Evolutionary conservation across 345 rosid genomes (phyloP).

Genomic region (Abelmoschus esculentus): DNA sequence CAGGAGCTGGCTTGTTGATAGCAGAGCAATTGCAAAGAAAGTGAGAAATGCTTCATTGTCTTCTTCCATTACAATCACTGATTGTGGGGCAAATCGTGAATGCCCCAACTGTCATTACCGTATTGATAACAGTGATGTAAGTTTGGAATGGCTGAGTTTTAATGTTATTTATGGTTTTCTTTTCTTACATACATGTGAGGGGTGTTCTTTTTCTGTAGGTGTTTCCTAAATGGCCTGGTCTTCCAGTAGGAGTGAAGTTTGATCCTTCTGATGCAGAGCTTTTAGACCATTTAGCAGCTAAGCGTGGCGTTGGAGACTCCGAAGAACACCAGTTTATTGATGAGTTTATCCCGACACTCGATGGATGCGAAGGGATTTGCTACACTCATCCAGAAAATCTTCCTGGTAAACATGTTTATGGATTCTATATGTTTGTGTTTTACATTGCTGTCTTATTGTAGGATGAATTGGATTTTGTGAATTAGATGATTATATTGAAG

Average conservation of each 20-base stretch:
- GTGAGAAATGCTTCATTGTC: conserved; percentile 53
- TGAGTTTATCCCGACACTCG: conserved; percentile 62
- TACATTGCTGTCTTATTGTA: neutral
- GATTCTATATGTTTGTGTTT: neutral
- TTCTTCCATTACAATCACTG: conserved; percentile 45
- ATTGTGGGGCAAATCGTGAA: conserved; percentile 53
- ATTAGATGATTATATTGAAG: neutral
- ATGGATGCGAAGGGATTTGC: conserved; percentile 66
- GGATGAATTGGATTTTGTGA: neutral
- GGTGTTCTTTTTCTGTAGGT: conserved; percentile 39
- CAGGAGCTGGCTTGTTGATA: conserved; percentile 84
- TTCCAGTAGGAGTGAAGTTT: conserved; percentile 90
- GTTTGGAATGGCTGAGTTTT: conserved; percentile 9
- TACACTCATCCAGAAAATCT: conserved; percentile 89
- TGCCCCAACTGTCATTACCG: conserved; percentile 68
- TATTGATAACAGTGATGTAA: conserved; percentile 81
- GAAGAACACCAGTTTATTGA: conserved; percentile 50
- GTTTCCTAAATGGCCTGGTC: conserved; percentile 68
- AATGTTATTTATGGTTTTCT: neutral
- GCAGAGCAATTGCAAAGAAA: conserved; percentile 62
- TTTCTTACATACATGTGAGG: neutral
- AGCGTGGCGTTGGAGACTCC: conserved; percentile 53
- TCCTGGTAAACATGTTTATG: conserved; percentile 44
- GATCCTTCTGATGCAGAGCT: conserved; percentile 82
- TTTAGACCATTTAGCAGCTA: conserved; percentile 64